Base-by-base conservation (phyloP, 345 rosid species). In the Camelina laxa region DNA sequence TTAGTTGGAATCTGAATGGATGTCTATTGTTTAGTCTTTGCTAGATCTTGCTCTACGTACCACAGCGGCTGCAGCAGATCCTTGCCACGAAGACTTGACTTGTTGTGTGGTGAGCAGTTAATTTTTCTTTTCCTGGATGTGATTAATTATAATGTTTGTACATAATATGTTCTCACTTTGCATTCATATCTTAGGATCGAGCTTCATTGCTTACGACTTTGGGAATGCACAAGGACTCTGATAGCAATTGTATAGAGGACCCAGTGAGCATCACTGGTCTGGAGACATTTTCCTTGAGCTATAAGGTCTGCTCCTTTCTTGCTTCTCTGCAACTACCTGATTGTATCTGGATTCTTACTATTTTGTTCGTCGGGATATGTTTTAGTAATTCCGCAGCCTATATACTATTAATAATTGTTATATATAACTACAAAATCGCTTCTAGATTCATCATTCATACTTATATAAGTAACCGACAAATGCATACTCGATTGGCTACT, bases 21-120 rank as follows among this genome's bases (percentile, higher is more conserved):
- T 57, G 3, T 15, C 39, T 66, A 58, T 53, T 55, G 21, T 69
- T 11, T 71, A 95, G 97, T 92, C 99, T 76, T 82, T 95, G 69
- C 88, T 92, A 83, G 99, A 95, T 84, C 97, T 95, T 77, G 99
- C 99, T 78, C 80, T 91, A 64, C 93, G 93, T 57, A 85, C 96
- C 38, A 90, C 98, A 66, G 96, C 98, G 45, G 99, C 97, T 81
- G 96, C 93, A 31, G 90, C 97, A 75, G 98, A 95, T 85, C 97
- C 97, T 74, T 88, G 96, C 78, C 92, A 92, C 39, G 97, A 90
- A 83, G 97, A 95, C 84, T 84, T 95, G 82, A 92, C 96, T 61
- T 92, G 99, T 80, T 85, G 86, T 80, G 93, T 95, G 82, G 99
- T 95, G 81, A 84, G 92, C 58, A 73, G 64, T 62, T 48, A 53